A percentile compares a stretch with the other conserved stretches of the same genome.
Evolutionary conservation across 306 rosid species (phyloP).

Genomic region (Trifolium fragiferum): DNA sequence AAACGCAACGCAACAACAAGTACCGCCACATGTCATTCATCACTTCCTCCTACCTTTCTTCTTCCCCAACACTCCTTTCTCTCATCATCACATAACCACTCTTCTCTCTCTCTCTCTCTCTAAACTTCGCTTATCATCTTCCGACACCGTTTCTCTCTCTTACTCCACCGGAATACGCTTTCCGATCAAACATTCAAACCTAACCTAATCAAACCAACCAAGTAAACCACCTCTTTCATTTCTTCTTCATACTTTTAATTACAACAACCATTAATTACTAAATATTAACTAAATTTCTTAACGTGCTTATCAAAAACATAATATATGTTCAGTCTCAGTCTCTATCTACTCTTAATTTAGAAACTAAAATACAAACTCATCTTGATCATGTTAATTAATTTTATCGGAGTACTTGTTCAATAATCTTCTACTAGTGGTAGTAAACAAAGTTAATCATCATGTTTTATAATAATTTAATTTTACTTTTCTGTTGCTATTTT

Average conservation of each 20-base stretch:
- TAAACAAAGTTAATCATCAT: not conserved
- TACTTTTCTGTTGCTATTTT: not conserved
- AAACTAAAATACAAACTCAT: conserved; percentile 2
- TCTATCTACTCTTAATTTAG: not conserved
- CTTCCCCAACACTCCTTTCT: not conserved
- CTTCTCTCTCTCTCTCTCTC: not conserved
- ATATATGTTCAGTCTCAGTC: not conserved
- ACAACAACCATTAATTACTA: not conserved
- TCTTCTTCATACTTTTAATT: not conserved
- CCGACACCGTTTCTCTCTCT: not conserved
- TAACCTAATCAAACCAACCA: not conserved
- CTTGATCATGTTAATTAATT: not conserved
- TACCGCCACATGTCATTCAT: conserved; percentile 57
- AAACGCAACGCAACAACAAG: not conserved
- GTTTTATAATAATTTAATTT: not conserved
- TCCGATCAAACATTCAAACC: not conserved
- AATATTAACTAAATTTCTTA: not conserved
- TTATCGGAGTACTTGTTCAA: not conserved
- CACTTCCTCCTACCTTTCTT: conserved; percentile 22
- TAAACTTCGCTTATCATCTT: conserved; percentile 17
- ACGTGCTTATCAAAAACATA: no score
- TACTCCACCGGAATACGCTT: not conserved
- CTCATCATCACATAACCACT: not conserved
- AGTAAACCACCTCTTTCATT: not conserved
- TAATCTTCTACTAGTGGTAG: not conserved